Percentiles rank a stretch among this genome's conserved stretches.
phyloP scores from a whole-genome alignment of 768 basidiomycete genomes.

The Leucosporidium yakuticum region DNA sequence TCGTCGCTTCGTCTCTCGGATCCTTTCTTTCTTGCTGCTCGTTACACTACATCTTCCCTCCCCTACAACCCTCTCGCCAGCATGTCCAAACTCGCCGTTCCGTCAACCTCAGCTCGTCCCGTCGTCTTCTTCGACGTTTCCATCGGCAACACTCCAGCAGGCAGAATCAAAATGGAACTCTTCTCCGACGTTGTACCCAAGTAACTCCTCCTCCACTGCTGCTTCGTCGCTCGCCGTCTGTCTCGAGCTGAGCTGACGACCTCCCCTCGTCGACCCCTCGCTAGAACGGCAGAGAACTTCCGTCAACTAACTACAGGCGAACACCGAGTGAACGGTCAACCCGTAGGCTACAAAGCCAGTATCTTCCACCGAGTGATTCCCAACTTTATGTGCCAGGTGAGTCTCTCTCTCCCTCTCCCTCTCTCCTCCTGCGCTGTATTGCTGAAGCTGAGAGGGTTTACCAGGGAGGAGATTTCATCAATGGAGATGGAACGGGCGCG shows the following conservation, averaged over 20 bases:
- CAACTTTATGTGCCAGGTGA: conserved; percentile 57
- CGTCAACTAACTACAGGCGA: conserved; percentile 97
- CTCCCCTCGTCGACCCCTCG: background rate
- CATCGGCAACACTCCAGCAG: conserved; percentile 93
- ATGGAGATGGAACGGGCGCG: conserved; percentile 88
- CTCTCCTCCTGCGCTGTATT: background rate
- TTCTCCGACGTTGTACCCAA: conserved; percentile 94
- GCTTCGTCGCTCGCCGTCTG: background rate
- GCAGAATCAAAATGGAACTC: conserved; percentile 92
- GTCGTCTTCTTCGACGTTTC: conserved; percentile 95
- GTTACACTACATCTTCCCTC: background rate
- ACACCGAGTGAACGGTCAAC: conserved; percentile 57
- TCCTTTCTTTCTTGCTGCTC: too few species aligned
- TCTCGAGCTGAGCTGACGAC: background rate
- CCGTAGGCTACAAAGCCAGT: conserved; percentile 36
- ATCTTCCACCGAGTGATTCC: conserved; percentile 39
- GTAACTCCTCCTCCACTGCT: conserved; percentile 47
- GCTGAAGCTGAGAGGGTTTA: background rate
- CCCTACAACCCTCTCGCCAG: background rate
- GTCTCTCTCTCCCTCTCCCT: background rate
- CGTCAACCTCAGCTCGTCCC: conserved; percentile 51
- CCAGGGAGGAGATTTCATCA: conserved; percentile 82
- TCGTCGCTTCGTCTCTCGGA: background rate
- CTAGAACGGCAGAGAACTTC: conserved; percentile 94
- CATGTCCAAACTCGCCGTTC: background rate